Conservation (phyloP, 495 filamentous ascomycete genomes). For the Aspergillus mulundensis region DNA sequence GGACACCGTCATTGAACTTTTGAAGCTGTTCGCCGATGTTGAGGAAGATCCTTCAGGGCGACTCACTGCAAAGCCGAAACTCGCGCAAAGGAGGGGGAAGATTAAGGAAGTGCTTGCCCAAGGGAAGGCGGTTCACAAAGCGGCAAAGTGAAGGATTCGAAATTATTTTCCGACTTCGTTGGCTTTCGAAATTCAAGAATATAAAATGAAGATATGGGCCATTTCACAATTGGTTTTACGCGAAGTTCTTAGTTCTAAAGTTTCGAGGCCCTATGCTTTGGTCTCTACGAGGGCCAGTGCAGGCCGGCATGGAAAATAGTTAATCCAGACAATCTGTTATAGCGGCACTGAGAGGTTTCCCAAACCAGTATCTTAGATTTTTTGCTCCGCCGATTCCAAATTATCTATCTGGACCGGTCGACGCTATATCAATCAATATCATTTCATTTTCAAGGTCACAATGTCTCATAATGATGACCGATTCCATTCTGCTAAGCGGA, state of each 20-base stretch:
- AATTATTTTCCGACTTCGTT: no score
- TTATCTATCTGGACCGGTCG: constrained; percentile 1
- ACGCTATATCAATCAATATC: neutral
- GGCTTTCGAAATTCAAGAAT: no score
- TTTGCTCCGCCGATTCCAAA: constrained; percentile 8
- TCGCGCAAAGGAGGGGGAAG: no score
- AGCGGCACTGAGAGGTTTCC: constrained; percentile 1
- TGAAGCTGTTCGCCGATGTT: constrained; percentile 19
- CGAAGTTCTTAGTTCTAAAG: no score
- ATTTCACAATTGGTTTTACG: no score
- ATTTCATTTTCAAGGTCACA: constrained; percentile 2
- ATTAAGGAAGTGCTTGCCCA: neutral
- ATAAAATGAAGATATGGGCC: no score
- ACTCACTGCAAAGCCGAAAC: no score
- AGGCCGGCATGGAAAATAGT: constrained; percentile 1
- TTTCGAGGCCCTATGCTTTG: no score
- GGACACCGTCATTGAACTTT: constrained; percentile 6
- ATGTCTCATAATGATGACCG: constrained; percentile 26
- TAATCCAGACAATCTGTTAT: neutral
- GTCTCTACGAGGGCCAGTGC: neutral
- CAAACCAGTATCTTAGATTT: constrained; percentile 6
- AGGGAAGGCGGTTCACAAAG: neutral
- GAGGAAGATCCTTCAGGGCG: no score
- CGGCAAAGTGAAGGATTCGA: neutral
- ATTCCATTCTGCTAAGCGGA: constrained; percentile 35